These are phyloP conservation scores for Boletellus dicymbophilus DNA, from an alignment of 1,284 basidiomycete species.

Conservation along the genomic window DNA sequence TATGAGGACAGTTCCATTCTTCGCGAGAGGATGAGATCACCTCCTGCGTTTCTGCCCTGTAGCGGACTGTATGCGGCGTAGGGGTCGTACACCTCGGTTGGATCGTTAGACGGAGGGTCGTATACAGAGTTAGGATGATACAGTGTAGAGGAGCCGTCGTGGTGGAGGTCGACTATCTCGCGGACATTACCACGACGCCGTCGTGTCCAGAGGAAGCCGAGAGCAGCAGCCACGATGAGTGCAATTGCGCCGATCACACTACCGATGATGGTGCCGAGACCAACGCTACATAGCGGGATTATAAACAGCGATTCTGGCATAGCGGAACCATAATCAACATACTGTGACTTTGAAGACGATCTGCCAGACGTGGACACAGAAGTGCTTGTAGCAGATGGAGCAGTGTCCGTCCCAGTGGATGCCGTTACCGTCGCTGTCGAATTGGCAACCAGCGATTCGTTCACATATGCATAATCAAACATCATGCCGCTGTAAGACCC, in stretches of 20 bases:
- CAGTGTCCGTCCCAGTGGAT: too few species aligned
- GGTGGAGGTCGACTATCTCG: slow-evolving; percentile 7
- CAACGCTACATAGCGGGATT: not conserved
- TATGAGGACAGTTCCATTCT: not conserved
- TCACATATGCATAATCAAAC: slow-evolving; percentile 28
- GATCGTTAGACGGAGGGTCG: not conserved
- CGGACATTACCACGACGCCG: slow-evolving; percentile 1
- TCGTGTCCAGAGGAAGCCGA: slow-evolving; percentile 15
- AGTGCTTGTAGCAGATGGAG: too few species aligned
- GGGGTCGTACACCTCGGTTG: not conserved
- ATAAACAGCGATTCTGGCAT: not conserved
- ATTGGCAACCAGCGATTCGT: slow-evolving; percentile 16
- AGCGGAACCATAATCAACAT: not conserved
- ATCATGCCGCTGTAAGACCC: slow-evolving; percentile 26
- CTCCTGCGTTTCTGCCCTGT: not conserved
- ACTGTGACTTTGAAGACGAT: slow-evolving; percentile 9
- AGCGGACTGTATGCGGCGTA: not conserved
- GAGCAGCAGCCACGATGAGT: slow-evolving; percentile 3
- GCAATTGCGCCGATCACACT: slow-evolving; percentile 11
- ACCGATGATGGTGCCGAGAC: slow-evolving; percentile 12
- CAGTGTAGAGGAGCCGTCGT: not conserved
- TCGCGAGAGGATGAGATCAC: not conserved
- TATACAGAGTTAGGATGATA: not conserved
- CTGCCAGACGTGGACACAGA: too few species aligned
- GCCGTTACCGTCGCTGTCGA: not conserved